Base-by-base conservation (phyloP, 768 basidiomycete species). In the Suillus cothurnatus region DNA sequence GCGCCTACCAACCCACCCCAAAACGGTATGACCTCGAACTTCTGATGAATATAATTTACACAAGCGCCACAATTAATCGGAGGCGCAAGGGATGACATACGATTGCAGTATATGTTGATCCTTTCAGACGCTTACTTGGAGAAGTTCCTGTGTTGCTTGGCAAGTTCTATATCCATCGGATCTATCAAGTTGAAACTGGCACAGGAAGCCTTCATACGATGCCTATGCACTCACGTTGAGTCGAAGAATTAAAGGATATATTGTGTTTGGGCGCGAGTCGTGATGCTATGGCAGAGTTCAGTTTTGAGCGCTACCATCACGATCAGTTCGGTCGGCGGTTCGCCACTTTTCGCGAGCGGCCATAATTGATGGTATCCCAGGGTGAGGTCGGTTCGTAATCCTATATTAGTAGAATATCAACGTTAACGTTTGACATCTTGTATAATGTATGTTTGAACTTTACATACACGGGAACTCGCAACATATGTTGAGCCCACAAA, bases 311-410 rank as follows among this genome's bases (percentile, higher is more conserved):
- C 58, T 59, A 12, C 12, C 26, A 15, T 15, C n/a, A 2, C 5
- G 38, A 31, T 59, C 26, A 7, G 58, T 19, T 59, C 26, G 15
- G 7, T 38, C 34, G 21, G 58, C 15, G 39, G 58, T 59, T 59
- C 9, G 36, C 38, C 57, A 58, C 38, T 39, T 17, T 58, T 58
- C 58, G 58, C 39, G 26, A 59, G 58, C 58, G 58, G 31, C 9
- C 39, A 21, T 56, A 23, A 23, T 58, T 45, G 57, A 58, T 58
- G 23, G 38, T 39, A 23, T 9, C 36, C 17, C 23, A 55, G 57
- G 57, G 36, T 39, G 26, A 19, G 38, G 38, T 21, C 19, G 58
- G 39, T 59, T 59, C 38, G 39, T 19, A 26, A 38, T 11, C 8
- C 23, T 26, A 58, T 58, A 23, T 23, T 17, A 9, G 36, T 17